phyloP scores from a whole-genome alignment of 2,329 filamentous ascomycete species.

The Zymoseptoria brevis region DNA sequence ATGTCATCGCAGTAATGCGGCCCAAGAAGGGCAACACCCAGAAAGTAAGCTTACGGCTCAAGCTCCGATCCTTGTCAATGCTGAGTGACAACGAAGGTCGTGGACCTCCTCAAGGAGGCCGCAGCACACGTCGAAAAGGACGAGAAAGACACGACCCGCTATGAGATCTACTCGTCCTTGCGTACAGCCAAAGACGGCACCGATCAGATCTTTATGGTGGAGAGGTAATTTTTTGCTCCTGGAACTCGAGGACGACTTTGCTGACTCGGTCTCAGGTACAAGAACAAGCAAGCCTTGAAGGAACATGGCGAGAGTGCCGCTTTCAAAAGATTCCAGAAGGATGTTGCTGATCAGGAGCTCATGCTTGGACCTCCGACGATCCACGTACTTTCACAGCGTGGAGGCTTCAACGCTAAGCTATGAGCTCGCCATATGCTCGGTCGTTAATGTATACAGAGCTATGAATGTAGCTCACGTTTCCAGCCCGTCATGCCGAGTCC shows the following conservation, averaged over 20 bases:
- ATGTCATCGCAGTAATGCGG: constrained; percentile 11
- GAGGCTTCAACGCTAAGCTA: not conserved
- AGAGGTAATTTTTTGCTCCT: constrained; percentile 5
- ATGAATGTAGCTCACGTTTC: not conserved
- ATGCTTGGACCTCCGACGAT: constrained; percentile 2
- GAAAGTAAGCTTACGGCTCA: constrained; percentile 1
- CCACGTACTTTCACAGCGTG: not conserved
- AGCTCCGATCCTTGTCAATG: not conserved
- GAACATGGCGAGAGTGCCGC: constrained; percentile 8
- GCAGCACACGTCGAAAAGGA: constrained; percentile 7
- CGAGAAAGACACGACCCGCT: constrained; percentile 8
- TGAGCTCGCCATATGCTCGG: not conserved
- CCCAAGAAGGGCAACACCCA: constrained; percentile 14
- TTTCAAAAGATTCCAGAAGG: constrained; percentile 13
- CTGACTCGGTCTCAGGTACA: constrained; percentile 2
- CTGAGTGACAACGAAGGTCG: constrained; percentile 2
- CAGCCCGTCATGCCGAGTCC: not conserved
- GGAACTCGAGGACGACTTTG: not conserved
- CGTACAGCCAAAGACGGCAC: constrained; percentile 10
- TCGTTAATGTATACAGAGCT: not conserved
- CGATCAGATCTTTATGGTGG: constrained; percentile 14
- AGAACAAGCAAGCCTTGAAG: constrained; percentile 9
- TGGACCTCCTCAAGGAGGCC: constrained; percentile 8
- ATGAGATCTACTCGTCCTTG: constrained; percentile 9
- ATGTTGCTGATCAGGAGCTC: constrained; percentile 7